Evolutionary conservation across 805 yeast species (phyloP), one percentile per base, ranked within the genome.

Genomic region (Ogataea dorogensis): DNA sequence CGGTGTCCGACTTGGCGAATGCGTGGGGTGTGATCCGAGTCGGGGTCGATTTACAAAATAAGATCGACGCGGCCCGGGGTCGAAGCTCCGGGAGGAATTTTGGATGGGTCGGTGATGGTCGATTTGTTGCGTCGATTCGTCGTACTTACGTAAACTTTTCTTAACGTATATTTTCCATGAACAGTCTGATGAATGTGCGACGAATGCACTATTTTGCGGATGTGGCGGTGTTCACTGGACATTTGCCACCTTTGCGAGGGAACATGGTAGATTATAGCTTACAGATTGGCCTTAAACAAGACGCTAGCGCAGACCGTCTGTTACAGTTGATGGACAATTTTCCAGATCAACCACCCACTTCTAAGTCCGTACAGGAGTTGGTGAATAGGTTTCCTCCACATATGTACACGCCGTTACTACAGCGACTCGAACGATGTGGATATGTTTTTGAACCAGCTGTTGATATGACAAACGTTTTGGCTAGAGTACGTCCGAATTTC

Each of bases 1-100:
- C 46, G 42, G 46, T 28, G 39, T 36, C 46, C 46, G 46, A 31
- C 29, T 24, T 30, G 35, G 46, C 31, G 13, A 10, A 15, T 24
- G 22, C 31, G 27, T 24, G 28, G 28, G 28, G 23, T 7, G 19
- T 10, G n/a, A 12, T 18, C 41, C 36, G 41, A 37, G 36, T 37
- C 41, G 41, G 41, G 29, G 14, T 23, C 33, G 29, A 28, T 18
- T n/a, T n/a, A 23, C 37, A 10, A 21, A 21, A 21, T 5, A 3
- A 12, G 7, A 23, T 23, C 25, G 25, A 23, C 25, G 25, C 25
- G 7, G 25, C n/a, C 14, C 7, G 13, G 8, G 13, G 4, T 4
- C 13, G 17, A 18, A 14, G 18, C n/a, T 8, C 20, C 32, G 24
- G 11, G 24, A 24, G 21, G 30, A 7, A 11, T 27, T 5, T 17